Conservation (phyloP, 2,329 filamentous ascomycete species). For the Mariannaea sp. region DNA sequence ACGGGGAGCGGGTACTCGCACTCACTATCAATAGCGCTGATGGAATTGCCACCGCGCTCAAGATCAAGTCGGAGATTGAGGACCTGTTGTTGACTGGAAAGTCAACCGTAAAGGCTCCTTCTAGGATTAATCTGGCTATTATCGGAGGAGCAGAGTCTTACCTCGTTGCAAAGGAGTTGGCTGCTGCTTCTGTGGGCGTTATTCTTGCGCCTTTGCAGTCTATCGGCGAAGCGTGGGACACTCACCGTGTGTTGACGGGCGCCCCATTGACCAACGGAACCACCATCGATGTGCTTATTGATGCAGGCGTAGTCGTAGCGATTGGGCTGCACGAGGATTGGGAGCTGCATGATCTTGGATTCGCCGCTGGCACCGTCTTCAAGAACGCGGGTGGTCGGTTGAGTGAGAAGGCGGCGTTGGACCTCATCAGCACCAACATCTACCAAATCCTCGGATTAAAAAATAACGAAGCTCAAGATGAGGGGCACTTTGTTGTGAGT, state of each 20-base stretch:
- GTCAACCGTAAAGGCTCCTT: background rate
- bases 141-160: constrained; percentile 67
- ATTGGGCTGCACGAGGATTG: constrained; percentile 67
- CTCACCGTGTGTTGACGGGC: constrained; percentile 64
- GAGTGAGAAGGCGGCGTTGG: constrained; percentile 58
- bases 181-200: constrained; percentile 60
- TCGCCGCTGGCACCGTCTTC: constrained; percentile 64
- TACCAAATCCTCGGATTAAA: constrained; percentile 61
- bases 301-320: constrained; percentile 62
- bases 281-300: constrained; percentile 59
- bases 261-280: constrained; percentile 71
- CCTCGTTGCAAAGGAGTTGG: constrained; percentile 62
- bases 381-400: constrained; percentile 61
- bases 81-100: constrained; percentile 35
- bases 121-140: constrained; percentile 58
- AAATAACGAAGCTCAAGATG: constrained; percentile 33
- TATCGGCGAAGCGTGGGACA: constrained; percentile 61
- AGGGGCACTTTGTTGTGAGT: constrained; percentile 62
- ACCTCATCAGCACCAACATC: constrained; percentile 61
- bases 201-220: constrained; percentile 64
- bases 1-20: constrained; percentile 59
- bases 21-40: constrained; percentile 67
- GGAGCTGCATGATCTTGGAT: constrained; percentile 62
- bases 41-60: constrained; percentile 62
- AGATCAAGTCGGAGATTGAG: constrained; percentile 63